Conservation (phyloP, 441 rosid species). For the Daphne laureola region DNA sequence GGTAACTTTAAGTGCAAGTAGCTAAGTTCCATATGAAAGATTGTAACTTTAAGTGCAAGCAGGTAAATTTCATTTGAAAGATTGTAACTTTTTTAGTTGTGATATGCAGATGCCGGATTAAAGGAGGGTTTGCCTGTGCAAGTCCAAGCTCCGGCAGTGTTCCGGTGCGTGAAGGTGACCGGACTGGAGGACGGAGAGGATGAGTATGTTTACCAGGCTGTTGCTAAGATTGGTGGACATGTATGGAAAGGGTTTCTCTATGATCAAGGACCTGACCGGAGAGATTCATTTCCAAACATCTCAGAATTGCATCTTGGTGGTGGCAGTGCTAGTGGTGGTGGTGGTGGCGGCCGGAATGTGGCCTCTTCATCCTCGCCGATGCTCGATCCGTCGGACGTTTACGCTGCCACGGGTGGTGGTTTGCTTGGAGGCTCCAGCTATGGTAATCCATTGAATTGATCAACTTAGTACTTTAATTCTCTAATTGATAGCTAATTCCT, state of each 20-base stretch:
- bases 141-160: conserved; percentile 80
- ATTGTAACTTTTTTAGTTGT: background rate
- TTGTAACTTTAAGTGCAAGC: background rate
- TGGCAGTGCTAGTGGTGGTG: conserved; percentile 15
- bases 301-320: conserved; percentile 85
- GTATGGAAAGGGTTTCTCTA: conserved; percentile 88
- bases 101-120: conserved; percentile 39
- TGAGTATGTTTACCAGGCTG: conserved; percentile 87
- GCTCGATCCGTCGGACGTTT: conserved; percentile 51
- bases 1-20: no score
- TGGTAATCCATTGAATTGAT: conserved; percentile 52
- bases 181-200: conserved; percentile 86
- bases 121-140: conserved; percentile 69
- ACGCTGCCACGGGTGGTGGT: conserved; percentile 47
- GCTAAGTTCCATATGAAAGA: background rate
- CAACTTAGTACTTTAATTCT: background rate
- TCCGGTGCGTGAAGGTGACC: conserved; percentile 87
- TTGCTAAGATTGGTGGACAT: conserved; percentile 82
- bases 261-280: conserved; percentile 70
- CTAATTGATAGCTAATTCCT: background rate
- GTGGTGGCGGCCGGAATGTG: conserved; percentile 32
- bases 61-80: background rate
- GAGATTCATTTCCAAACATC: conserved; percentile 62
- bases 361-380: conserved; percentile 46
- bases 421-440: conserved; percentile 48